Percentiles rank a stretch among this genome's conserved stretches.
phyloP scores from a whole-genome alignment of 2,329 filamentous ascomycete species.

The Pseudogymnoascus destructans region DNA sequence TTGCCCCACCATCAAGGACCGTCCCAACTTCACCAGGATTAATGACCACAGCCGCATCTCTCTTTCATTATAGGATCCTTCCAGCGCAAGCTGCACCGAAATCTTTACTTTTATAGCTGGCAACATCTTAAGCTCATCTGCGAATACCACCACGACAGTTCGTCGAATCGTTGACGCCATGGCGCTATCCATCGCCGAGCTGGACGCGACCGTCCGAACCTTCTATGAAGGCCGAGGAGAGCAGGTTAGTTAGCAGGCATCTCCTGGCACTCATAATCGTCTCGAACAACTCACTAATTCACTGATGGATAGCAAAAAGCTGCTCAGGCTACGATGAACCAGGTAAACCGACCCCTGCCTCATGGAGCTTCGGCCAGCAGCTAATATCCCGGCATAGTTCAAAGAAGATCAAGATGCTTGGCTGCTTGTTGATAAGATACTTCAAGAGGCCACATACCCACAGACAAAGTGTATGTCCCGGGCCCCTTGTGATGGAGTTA shows the following conservation, averaged over 20 bases:
- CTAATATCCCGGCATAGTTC: conserved; percentile 48
- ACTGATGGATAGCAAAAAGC: conserved; percentile 68
- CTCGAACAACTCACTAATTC: conserved; percentile 26
- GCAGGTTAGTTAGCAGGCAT: conserved; percentile 46
- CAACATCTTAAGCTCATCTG: conserved; percentile 7
- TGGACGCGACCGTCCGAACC: conserved; percentile 89
- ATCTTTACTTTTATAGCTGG: conserved; percentile 5
- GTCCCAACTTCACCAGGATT: conserved; percentile 8
- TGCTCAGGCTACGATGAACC: conserved; percentile 84
- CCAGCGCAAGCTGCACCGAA: conserved; percentile 11
- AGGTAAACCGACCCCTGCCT: conserved; percentile 43
- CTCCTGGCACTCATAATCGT: not conserved
- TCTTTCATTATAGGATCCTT: conserved; percentile 5
- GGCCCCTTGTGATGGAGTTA: not conserved
- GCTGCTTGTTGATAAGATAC: conserved; percentile 93
- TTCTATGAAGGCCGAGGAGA: conserved; percentile 97
- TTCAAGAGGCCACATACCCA: conserved; percentile 81
- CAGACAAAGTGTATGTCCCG: conserved; percentile 79
- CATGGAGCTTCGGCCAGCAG: not conserved
- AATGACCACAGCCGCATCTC: conserved; percentile 8
- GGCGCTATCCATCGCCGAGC: conserved; percentile 73
- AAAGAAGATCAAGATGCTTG: conserved; percentile 98
- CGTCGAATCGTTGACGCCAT: conserved; percentile 33
- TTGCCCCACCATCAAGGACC: conserved; percentile 9
- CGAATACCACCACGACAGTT: conserved; percentile 6